Percentiles rank a stretch among this genome's conserved stretches.
phyloP scores from a whole-genome alignment of 2,329 filamentous ascomycete species.

The Penicillium sp. region DNA sequence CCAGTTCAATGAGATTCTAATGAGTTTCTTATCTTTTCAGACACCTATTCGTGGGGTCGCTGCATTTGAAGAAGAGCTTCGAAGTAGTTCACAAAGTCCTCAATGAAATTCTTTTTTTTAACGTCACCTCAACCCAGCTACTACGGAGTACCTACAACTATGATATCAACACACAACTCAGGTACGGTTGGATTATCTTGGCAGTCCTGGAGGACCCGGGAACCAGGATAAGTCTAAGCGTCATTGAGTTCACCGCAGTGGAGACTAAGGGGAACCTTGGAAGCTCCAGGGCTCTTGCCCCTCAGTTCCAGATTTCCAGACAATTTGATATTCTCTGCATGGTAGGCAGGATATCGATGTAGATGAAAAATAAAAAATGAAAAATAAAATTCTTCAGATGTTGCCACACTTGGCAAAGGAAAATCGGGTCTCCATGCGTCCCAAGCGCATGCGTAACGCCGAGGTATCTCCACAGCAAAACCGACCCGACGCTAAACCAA shows the following conservation, averaged over 20 bases:
- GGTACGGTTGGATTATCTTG: conserved; percentile 6
- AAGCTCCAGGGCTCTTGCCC: background rate
- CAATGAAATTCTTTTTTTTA: background rate
- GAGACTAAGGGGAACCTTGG: background rate
- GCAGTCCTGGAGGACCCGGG: conserved; percentile 10
- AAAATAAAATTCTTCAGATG: background rate
- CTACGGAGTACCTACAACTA: background rate
- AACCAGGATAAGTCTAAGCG: conserved; percentile 18
- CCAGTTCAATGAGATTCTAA: conserved; percentile 39
- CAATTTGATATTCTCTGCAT: background rate
- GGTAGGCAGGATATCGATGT: background rate
- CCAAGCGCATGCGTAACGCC: background rate
- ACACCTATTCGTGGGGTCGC: conserved; percentile 31
- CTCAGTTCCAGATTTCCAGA: background rate
- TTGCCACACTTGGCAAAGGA: background rate
- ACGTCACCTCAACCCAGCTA: background rate
- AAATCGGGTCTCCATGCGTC: background rate
- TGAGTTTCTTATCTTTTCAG: conserved; percentile 35
- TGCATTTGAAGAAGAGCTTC: conserved; percentile 33
- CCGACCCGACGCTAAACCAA: background rate
- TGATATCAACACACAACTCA: background rate
- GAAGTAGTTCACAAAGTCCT: background rate
- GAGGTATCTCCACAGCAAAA: background rate
- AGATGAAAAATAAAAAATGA: too few species aligned
- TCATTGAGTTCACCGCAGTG: conserved; percentile 13